phyloP scores from a whole-genome alignment of 176 grass and related monocot species.

The Triticum urartu region DNA sequence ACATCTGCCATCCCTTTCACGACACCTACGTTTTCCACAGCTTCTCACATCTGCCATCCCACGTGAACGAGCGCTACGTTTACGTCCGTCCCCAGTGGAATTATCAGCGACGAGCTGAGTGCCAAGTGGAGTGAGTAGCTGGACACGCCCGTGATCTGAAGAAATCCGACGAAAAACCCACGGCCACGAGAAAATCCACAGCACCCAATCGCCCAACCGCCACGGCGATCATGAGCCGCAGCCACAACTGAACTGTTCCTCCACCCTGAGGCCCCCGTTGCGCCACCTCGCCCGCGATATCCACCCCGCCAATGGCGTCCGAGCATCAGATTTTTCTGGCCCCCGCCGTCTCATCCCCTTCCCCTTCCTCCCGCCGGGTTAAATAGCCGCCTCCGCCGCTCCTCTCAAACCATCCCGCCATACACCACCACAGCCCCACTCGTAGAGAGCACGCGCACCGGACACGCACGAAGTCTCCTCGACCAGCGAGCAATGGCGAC shows the following conservation, averaged over 20 bases:
- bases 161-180: conserved; percentile 34
- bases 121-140: background rate
- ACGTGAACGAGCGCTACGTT: background rate
- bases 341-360: background rate
- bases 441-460: background rate
- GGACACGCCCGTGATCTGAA: background rate
- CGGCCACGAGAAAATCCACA: conserved; percentile 2
- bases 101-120: background rate
- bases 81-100: background rate
- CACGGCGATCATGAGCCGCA: background rate
- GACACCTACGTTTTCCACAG: background rate
- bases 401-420: conserved; percentile 14
- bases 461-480: background rate
- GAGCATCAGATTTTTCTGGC: conserved; percentile 18
- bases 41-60: background rate
- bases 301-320: conserved; percentile 31
- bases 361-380: background rate
- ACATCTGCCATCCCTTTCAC: background rate
- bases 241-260: background rate
- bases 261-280: background rate
- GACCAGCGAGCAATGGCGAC: conserved; percentile 24
- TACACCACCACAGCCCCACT: background rate
- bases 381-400: background rate
- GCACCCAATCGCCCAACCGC: background rate
- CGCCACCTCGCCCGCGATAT: conserved; percentile 2